These are phyloP conservation scores for Litchi chinensis DNA, from an alignment of 345 rosid genomes.

Conservation along the genomic window DNA sequence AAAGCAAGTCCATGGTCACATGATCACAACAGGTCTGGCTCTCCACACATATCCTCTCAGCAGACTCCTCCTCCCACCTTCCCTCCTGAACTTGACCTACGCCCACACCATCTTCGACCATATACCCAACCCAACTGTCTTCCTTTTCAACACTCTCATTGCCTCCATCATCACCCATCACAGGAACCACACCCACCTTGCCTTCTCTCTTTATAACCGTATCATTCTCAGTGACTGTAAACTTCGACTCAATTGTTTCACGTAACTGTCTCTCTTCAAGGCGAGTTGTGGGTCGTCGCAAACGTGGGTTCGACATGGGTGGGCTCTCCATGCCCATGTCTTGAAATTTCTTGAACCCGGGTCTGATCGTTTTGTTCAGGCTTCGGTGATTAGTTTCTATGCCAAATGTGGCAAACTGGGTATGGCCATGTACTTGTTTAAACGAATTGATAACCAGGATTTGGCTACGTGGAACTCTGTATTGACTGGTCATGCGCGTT, in stretches of 20 bases:
- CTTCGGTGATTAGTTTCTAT: constrained; percentile 59
- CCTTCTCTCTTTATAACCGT: constrained; percentile 48
- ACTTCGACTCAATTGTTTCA: constrained; percentile 50
- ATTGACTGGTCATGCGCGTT: constrained; percentile 53
- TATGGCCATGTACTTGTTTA: constrained; percentile 52
- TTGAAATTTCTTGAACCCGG: constrained; percentile 50
- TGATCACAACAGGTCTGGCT: constrained; percentile 50
- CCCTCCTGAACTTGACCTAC: constrained; percentile 40
- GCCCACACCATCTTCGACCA: constrained; percentile 52
- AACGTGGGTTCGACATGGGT: constrained; percentile 46
- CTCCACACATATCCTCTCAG: constrained; percentile 69
- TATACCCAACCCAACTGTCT: constrained; percentile 51
- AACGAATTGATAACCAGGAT: constrained; percentile 55
- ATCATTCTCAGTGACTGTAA: constrained; percentile 20
- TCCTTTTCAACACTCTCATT: constrained; percentile 63
- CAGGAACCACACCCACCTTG: constrained; percentile 33
- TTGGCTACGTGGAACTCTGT: constrained; percentile 66
- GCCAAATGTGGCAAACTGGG: constrained; percentile 49
- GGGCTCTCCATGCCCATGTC: constrained; percentile 58
- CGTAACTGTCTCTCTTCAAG: constrained; percentile 73
- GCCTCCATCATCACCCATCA: constrained; percentile 39
- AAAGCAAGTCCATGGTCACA: constrained; percentile 56
- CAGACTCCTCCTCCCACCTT: constrained; percentile 48
- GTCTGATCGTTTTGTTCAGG: constrained; percentile 53
- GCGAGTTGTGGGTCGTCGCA: constrained; percentile 39